A percentile compares a stretch with the other conserved stretches of the same genome.
Conservation (phyloP, 1,284 basidiomycete species). For the Earliella scabrosa region DNA sequence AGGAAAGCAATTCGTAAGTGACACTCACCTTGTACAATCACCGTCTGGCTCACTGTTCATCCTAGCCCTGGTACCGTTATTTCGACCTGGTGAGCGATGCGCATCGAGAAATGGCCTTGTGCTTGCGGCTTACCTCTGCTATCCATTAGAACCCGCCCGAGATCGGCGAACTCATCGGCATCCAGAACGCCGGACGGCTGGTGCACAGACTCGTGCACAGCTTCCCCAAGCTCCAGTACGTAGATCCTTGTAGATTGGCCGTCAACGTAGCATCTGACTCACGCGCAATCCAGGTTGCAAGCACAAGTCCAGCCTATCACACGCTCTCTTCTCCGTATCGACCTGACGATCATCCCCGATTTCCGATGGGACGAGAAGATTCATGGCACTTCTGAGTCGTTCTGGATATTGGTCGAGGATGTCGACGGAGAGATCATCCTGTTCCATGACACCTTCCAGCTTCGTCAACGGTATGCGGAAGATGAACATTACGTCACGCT, state of each 20-base stretch:
- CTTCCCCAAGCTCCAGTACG: constrained; percentile 93
- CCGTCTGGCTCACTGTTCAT: not conserved
- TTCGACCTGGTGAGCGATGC: constrained; percentile 74
- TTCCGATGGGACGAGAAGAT: constrained; percentile 98
- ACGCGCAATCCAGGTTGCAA: constrained; percentile 61
- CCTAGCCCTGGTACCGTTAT: constrained; percentile 92
- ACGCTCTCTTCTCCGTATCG: constrained; percentile 85
- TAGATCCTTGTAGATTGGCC: constrained; percentile 21
- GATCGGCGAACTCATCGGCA: constrained; percentile 92
- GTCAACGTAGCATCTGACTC: not conserved
- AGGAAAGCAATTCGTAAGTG: constrained; percentile 92
- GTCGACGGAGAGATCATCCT: constrained; percentile 96
- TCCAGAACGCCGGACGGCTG: constrained; percentile 89
- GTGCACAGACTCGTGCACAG: constrained; percentile 96
- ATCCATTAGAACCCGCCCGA: constrained; percentile 77
- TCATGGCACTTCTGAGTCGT: constrained; percentile 87
- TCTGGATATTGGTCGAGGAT: constrained; percentile 95
- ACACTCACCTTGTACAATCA: not conserved
- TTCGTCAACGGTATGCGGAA: constrained; percentile 90
- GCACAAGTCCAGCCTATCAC: constrained; percentile 96
- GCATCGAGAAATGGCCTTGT: not conserved
- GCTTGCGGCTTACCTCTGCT: no score
- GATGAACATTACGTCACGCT: constrained; percentile 95
- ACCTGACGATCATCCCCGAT: constrained; percentile 91
- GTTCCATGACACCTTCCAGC: constrained; percentile 92